Evolutionary conservation across 495 filamentous ascomycete species (phyloP).

Genomic region (Penicillium bialowiezense): DNA sequence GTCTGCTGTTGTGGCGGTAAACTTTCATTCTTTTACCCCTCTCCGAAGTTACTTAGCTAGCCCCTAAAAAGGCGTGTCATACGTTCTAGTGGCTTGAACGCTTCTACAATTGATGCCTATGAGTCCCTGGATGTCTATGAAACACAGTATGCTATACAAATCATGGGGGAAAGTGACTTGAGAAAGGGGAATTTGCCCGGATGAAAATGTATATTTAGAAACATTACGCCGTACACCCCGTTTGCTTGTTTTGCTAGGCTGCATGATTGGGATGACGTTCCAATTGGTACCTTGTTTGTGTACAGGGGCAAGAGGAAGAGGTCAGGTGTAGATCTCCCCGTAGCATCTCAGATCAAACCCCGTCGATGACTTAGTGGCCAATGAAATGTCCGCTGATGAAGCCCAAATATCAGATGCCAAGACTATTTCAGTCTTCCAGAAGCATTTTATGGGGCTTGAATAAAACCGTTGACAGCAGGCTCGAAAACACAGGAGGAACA

Average conservation of each 20-base stretch:
- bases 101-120: too few relatives aligned
- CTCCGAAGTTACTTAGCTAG: too few relatives aligned
- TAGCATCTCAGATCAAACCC: conserved; percentile 7
- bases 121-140: too few relatives aligned
- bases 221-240: background rate
- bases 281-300: background rate
- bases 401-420: background rate
- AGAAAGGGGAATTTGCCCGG: background rate
- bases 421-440: background rate
- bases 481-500: background rate
- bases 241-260: background rate
- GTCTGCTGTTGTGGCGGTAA: too few relatives aligned
- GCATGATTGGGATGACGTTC: background rate
- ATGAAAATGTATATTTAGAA: conserved; percentile 3
- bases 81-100: too few relatives aligned
- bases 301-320: background rate
- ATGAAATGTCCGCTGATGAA: background rate
- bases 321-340: conserved; percentile 2
- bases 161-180: too few relatives aligned
- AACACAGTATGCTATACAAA: too few relatives aligned
- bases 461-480: background rate
- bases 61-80: background rate
- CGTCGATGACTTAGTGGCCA: background rate
- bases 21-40: background rate
- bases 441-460: background rate